phyloP scores from a whole-genome alignment of 176 grass and related monocot species.

The Oryza coarctata region DNA sequence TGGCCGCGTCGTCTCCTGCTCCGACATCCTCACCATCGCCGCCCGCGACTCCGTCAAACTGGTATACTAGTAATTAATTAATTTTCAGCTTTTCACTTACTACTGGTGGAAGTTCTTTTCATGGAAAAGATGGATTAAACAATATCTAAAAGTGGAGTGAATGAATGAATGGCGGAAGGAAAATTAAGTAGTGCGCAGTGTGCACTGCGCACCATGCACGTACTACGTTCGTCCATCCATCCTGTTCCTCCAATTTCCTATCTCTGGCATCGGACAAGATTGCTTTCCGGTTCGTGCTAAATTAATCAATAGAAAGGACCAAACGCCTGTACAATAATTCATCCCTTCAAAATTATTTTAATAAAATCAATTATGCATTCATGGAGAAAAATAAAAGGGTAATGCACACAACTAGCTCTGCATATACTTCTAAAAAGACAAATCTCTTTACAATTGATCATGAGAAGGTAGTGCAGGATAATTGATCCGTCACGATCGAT shows the following conservation, averaged over 20 bases:
- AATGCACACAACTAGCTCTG: neutral
- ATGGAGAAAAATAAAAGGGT: too few relatives aligned
- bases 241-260: neutral
- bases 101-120: too few relatives aligned
- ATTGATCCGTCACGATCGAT: neutral
- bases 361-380: too few relatives aligned
- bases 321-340: neutral
- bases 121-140: too few relatives aligned
- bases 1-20: constrained; percentile 68
- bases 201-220: too few relatives aligned
- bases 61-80: constrained; percentile 23
- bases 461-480: too few relatives aligned
- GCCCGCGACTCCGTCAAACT: constrained; percentile 58
- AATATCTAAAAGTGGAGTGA: neutral
- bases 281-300: neutral
- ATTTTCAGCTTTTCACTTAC: too few relatives aligned
- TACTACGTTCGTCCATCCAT: too few relatives aligned
- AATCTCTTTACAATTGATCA: neutral
- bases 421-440: neutral
- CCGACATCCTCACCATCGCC: constrained; percentile 58
- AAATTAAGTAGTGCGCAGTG: neutral
- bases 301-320: neutral
- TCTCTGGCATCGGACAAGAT: neutral
- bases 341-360: neutral
- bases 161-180: neutral